Percentiles rank a stretch among this genome's conserved stretches.
Conservation (phyloP, 2,329 filamentous ascomycete species). For the Arthroderma sp. region DNA sequence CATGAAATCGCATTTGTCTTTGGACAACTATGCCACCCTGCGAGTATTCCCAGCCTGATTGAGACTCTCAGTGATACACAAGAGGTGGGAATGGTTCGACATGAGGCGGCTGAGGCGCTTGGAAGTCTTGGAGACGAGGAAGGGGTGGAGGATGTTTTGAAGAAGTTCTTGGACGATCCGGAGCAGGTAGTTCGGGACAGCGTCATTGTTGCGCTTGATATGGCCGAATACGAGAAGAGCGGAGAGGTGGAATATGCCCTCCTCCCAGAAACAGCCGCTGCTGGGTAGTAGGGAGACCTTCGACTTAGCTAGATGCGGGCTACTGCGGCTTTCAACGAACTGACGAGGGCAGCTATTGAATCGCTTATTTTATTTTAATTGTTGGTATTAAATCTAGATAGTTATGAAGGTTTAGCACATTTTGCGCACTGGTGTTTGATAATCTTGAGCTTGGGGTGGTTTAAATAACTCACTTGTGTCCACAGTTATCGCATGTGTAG, state of each 20-base stretch:
- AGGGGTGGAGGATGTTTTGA: slow-evolving; percentile 77
- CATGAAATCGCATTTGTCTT: slow-evolving; percentile 99
- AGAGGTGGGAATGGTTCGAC: slow-evolving; percentile 91
- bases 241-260: slow-evolving; percentile 84
- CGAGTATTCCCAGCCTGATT: slow-evolving; percentile 84
- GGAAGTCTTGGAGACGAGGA: slow-evolving; percentile 88
- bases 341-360: not conserved
- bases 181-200: slow-evolving; percentile 92
- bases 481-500: slow-evolving; percentile 49
- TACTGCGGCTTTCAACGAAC: not conserved
- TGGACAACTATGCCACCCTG: slow-evolving; percentile 86
- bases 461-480: slow-evolving; percentile 50
- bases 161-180: slow-evolving; percentile 72
- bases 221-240: slow-evolving; percentile 91
- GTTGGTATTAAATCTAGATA: slow-evolving; percentile 18
- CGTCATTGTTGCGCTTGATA: slow-evolving; percentile 87
- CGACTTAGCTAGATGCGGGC: no score
- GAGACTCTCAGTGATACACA: slow-evolving; percentile 62
- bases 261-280: slow-evolving; percentile 48
- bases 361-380: slow-evolving; percentile 12
- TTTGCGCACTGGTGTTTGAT: slow-evolving; percentile 17
- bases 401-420: not conserved
- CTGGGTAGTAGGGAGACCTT: slow-evolving; percentile 8
- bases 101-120: slow-evolving; percentile 92
- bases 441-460: slow-evolving; percentile 10